Evolutionary conservation across 2,329 filamentous ascomycete genomes (phyloP), one percentile per base, ranked within the genome.

Genomic region (Knufia fluminis): DNA sequence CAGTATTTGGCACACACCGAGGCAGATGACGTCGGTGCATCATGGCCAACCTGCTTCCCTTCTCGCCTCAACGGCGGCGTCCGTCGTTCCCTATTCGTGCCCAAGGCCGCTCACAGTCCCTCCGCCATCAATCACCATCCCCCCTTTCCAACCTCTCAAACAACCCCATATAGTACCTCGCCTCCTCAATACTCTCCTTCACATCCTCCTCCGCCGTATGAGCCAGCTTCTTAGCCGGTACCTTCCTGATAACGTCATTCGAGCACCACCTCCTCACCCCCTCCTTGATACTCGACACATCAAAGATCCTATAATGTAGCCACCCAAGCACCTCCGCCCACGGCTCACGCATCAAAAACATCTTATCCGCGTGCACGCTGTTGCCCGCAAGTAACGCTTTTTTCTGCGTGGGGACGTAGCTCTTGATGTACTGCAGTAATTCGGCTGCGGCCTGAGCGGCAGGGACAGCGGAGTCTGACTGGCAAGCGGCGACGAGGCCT

Each of bases 261-360:
- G 75, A 74, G 38, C 80, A 82, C 91, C 92, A 98, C 40, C 91
- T 76, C 56, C 80, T 78, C 16, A 83, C 85, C 19, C 87, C 90
- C 71, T 98, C 92, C 70, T 97, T 97, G 62, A 97, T 79, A 41
- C 82, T 78, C 66, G 89, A 96, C 48, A 97, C 88, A 64, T 98
- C 92, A 42, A 97, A 70, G 55, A 98, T 85, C 14, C 92, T 80
- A 68, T 98, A 89, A 67, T 94, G 86, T 57, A 98, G 71, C 66
- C 92, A 80, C 50, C 85, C 78, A 43, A 86, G 69, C 1, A 95
- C 80, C 52, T 74, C 71, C 33, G 74, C 77, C 67, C 91, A 98
- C 0, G 90, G 89, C 50, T 74, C 75, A 54, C 79, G 78, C 3
- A 79, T 74, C 52, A 98, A 72, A 63, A 98, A 98, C 1, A 80